Conservation (phyloP, 2,329 filamentous ascomycete species). For the Nemania bipapillata region DNA sequence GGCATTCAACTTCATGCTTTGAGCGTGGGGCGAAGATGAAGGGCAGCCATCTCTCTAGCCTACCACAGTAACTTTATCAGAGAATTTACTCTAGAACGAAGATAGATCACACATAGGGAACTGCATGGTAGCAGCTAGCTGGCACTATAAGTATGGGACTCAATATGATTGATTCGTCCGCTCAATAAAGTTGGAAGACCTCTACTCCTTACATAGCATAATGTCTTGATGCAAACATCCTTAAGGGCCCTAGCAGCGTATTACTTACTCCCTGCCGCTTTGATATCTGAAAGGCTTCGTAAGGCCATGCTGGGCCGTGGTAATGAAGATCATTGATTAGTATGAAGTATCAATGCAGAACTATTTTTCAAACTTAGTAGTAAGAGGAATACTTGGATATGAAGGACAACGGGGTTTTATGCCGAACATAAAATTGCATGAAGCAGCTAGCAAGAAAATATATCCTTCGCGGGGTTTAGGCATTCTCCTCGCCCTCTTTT, state of each 20-base stretch:
- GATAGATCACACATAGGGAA: too few species aligned
- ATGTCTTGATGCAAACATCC: too few species aligned
- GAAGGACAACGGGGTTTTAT: too few species aligned
- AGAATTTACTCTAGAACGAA: too few species aligned
- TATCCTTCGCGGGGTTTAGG: conserved; percentile 9
- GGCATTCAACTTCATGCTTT: neutral
- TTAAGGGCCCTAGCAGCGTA: too few species aligned
- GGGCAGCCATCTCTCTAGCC: neutral
- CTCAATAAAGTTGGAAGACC: too few species aligned
- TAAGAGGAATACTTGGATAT: neutral
- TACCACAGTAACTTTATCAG: neutral
- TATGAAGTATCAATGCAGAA: neutral
- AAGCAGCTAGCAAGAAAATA: conserved; percentile 14
- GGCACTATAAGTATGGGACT: too few species aligned
- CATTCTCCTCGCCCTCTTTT: conserved; percentile 8
- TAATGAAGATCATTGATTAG: neutral
- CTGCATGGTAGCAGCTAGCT: too few species aligned
- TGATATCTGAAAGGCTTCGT: too few species aligned
- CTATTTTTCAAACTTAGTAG: neutral
- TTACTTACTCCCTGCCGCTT: too few species aligned
- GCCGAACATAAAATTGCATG: neutral
- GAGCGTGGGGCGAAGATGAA: neutral
- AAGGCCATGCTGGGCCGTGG: neutral
- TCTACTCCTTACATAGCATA: too few species aligned
- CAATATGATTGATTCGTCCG: too few species aligned